A percentile compares a stretch with the other conserved stretches of the same genome.
Conservation (phyloP, 208 protist genomes). For the Angomonas desouzai region DNA sequence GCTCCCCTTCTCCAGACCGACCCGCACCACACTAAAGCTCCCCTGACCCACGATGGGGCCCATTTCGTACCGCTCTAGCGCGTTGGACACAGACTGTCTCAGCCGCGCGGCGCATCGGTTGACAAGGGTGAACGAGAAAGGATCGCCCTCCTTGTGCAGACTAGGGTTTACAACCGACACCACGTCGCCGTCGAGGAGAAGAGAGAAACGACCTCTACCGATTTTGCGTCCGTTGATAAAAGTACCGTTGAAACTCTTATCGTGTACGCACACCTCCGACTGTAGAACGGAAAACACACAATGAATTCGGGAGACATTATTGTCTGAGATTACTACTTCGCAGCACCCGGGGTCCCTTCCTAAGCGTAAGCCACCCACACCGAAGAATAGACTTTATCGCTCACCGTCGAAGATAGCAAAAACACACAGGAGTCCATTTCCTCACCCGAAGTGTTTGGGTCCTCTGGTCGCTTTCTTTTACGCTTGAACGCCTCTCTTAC, state of each 20-base stretch:
- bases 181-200: slow-evolving; percentile 37
- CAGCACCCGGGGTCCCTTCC: slow-evolving; percentile 41
- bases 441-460: not conserved
- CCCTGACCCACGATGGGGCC: slow-evolving; percentile 52
- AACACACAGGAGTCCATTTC: slow-evolving; percentile 1
- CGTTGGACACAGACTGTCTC: not conserved
- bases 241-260: slow-evolving; percentile 73
- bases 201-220: slow-evolving; percentile 26
- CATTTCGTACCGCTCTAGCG: slow-evolving; percentile 29
- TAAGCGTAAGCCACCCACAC: slow-evolving; percentile 35
- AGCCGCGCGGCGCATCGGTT: not conserved
- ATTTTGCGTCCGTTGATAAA: slow-evolving; percentile 59
- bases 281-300: slow-evolving; percentile 47
- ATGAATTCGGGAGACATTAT: slow-evolving; percentile 42
- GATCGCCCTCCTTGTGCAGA: slow-evolving; percentile 29
- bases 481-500: slow-evolving; percentile 6
- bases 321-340: slow-evolving; percentile 25
- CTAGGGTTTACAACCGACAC: slow-evolving; percentile 57
- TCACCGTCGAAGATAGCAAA: not conserved
- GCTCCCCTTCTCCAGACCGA: slow-evolving; percentile 31
- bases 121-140: slow-evolving; percentile 21
- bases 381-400: slow-evolving; percentile 11
- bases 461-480: not conserved
- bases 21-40: slow-evolving; percentile 55
- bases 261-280: slow-evolving; percentile 51